Evolutionary conservation across 257 asterid genomes (phyloP), one percentile per base, ranked within the genome.

Genomic region (Avicennia marina): DNA sequence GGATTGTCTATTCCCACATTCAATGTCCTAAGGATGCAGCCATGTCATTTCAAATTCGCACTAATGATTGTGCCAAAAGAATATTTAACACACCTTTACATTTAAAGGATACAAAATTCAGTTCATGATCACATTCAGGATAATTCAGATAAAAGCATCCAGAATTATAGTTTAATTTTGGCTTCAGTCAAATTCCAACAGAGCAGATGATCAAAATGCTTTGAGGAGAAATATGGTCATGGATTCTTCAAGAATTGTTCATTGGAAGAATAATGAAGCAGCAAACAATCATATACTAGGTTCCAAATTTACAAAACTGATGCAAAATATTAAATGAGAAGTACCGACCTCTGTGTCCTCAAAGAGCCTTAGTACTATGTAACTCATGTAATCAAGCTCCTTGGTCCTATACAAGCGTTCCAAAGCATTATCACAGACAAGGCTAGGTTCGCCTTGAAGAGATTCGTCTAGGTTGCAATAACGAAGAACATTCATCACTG

Each of bases 351-450:
- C 98, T 9, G 86, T 86, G 75, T 89, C 82, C 75, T 93, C 98
- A 39, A 89, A 93, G 86, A 93, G 66, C 78, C 98, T 84, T 71
- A 93, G 58, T 27, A 89, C 98, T 58, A 93, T 84, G 78, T 89
- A 83, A 68, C 97, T 93, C 98, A 89, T 93, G 79, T 93, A 93
- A 72, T 93, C 98, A 59, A 93, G 97, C 78, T 93, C 98, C 81
- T 84, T 86, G 33, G 98, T 93, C 70, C 38, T 83, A 53, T 56
- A 78, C 72, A 93, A 68, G 63, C 95, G 95, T 54, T 89, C 95
- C 84, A 93, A 69, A 38, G 84, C 98, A 71, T 70, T 81, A 64
- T 93, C 87, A 50, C 85, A 81, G 64, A 93, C 94, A 65, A 93
- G 95, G 81, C 97, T 77, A 34, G 75, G 81, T 74, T 93, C 98